phyloP scores from a whole-genome alignment of 2,329 filamentous ascomycete species.

The Nakataea oryzae region DNA sequence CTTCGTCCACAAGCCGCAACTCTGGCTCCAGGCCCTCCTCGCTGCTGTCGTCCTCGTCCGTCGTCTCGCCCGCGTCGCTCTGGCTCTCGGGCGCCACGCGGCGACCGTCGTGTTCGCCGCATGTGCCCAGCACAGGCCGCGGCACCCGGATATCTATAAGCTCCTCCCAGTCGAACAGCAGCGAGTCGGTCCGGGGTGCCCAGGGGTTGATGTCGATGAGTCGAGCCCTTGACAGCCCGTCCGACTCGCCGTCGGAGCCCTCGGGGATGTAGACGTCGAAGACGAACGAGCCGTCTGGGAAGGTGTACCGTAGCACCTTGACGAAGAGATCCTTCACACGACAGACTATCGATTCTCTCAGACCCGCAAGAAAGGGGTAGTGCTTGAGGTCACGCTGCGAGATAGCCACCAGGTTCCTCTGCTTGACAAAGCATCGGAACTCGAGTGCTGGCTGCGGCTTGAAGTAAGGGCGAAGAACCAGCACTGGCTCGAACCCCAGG shows the following conservation, averaged over 20 bases:
- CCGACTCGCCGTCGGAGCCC: constrained; percentile 27
- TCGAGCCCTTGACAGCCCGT: constrained; percentile 61
- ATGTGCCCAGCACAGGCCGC: constrained; percentile 41
- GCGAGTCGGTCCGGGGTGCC: constrained; percentile 77
- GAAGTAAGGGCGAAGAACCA: constrained; percentile 83
- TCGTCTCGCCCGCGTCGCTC: constrained; percentile 18
- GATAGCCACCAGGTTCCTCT: constrained; percentile 69
- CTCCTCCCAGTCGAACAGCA: constrained; percentile 86
- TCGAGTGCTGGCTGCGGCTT: constrained; percentile 83
- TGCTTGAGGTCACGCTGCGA: constrained; percentile 85
- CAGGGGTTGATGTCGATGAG: constrained; percentile 94
- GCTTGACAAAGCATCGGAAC: constrained; percentile 90
- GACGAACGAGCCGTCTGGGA: constrained; percentile 73
- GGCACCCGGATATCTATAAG: constrained; percentile 62
- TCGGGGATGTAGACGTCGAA: constrained; percentile 91
- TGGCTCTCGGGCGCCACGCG: constrained; percentile 14
- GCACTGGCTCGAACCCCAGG: constrained; percentile 55
- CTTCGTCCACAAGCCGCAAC: constrained; percentile 68
- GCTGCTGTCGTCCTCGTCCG: constrained; percentile 12
- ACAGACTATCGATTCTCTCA: constrained; percentile 57
- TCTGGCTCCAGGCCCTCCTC: constrained; percentile 52
- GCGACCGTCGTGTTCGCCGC: constrained; percentile 13
- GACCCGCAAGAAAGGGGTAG: constrained; percentile 64
- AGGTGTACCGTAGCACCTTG: constrained; percentile 60
- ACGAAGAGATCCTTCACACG: constrained; percentile 71